Conservation (phyloP, 768 basidiomycete genomes). For the Naematelia aurantialba region DNA sequence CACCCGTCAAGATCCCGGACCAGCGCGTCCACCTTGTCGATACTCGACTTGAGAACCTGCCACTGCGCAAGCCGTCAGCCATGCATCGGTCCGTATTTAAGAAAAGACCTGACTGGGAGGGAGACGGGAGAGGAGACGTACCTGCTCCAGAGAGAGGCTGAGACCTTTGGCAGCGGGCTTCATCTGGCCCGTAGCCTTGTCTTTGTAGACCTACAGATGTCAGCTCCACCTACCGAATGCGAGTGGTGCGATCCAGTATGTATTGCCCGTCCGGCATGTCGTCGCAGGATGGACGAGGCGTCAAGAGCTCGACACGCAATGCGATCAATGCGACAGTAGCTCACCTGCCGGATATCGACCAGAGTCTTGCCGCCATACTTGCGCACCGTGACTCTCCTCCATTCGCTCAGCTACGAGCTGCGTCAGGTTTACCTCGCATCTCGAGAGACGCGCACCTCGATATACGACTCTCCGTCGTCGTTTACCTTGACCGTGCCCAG, state of each 20-base stretch:
- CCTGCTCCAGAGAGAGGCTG: conserved; percentile 38
- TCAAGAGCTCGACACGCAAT: neutral
- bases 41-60: conserved; percentile 27
- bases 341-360: conserved; percentile 48
- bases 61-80: conserved; percentile 20
- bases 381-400: conserved; percentile 40
- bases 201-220: conserved; percentile 38
- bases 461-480: conserved; percentile 21
- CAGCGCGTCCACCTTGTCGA: conserved; percentile 28
- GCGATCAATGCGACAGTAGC: conserved; percentile 2
- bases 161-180: conserved; percentile 48
- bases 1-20: conserved; percentile 14
- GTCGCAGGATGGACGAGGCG: too few species aligned
- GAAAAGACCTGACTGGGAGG: too few species aligned
- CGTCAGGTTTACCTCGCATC: neutral
- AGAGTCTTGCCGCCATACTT: conserved; percentile 37
- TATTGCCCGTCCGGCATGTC: too few species aligned
- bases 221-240: neutral
- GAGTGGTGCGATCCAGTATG: neutral
- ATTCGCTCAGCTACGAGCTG: conserved; percentile 26
- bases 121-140: conserved; percentile 9
- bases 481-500: conserved; percentile 13
- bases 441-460: conserved; percentile 19
- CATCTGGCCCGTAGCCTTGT: conserved; percentile 42
- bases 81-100: too few species aligned